Base-by-base conservation (phyloP, 129 eudicot genomes). In the sunflower (Helianthus annuus) region DNA sequence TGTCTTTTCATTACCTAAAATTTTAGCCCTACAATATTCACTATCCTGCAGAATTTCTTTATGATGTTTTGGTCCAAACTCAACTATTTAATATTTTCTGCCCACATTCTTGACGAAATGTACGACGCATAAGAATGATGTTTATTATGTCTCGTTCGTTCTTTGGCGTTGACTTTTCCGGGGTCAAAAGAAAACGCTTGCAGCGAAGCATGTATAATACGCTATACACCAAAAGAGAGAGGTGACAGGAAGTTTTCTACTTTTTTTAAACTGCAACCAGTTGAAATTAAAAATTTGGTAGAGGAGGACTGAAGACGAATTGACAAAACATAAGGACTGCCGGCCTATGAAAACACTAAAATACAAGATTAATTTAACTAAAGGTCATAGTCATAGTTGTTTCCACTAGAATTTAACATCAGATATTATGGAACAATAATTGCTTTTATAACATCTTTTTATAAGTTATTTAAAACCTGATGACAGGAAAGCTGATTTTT, bases 351-450 rank as follows among this genome's bases (percentile, higher is more conserved):
- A 54, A 49, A 62, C 57, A 64, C 29, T 45, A 71, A 34, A 70
- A 40, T 78, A 76, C 53, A 45, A 64, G 73, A 64, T 64, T 78
- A 52, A 32, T 34, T 42, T 52, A 71, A 42, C 40, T 27, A 29
- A 17, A 66, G 69, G 77, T 78, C 82, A 56, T 54, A 71, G 70
- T 78, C 82, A 45, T 29, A 64, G 67, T 71, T 54, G 72, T 42
- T 64, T 29, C 11, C 40, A 27, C 40, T 10, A 40, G 77, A 78
- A 53, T 52, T 29, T 22, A 57, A 46, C 69, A 57, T 11, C 44
- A 45, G 6, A 40, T 5, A n/a, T 46, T 34, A 48, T 17, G 22
- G 8, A 29, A 72, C 4, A 54, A 55, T 27, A 40, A 27, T 39
- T 68, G 74, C 2, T 67, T 15, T 34, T 42, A 1, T 44, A 66